phyloP scores from a whole-genome alignment of 2,329 filamentous ascomycete species.

The Colletotrichum sp. region DNA sequence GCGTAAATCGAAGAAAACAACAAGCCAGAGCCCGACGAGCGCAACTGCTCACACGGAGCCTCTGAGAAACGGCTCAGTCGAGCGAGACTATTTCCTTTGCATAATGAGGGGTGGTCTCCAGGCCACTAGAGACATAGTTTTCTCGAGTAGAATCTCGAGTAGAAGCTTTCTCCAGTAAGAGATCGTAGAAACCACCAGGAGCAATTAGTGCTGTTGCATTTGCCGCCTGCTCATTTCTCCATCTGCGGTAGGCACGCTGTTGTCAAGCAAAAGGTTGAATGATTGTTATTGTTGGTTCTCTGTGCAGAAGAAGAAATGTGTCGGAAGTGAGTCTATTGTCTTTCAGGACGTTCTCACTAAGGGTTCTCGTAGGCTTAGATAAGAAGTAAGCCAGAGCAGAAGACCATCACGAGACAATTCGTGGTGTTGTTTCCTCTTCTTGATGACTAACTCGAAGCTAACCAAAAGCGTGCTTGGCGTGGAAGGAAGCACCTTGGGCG shows the following conservation, averaged over 20 bases:
- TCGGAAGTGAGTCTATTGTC: rapidly evolving
- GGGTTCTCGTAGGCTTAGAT: rapidly evolving
- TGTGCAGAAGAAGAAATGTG: neutral
- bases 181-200: neutral
- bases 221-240: neutral
- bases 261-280: neutral
- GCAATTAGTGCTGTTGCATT: neutral
- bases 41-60: neutral
- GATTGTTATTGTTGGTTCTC: neutral
- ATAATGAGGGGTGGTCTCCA: rapidly evolving
- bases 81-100: neutral
- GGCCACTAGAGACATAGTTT: neutral
- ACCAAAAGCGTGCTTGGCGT: neutral
- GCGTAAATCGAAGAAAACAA: neutral
- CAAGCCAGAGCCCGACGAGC: neutral
- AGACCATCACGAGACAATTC: neutral
- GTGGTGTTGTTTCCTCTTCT: neutral
- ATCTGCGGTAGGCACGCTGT: rapidly evolving
- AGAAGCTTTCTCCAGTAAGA: rapidly evolving
- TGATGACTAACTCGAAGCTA: neutral
- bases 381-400: neutral
- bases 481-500: neutral
- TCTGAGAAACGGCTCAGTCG: neutral
- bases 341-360: neutral
- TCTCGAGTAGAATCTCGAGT: no score